A percentile compares a stretch with the other conserved stretches of the same genome.
Conservation (phyloP, 192 early-diverging fungal species). For the Thoreauomyces humboldtii region DNA sequence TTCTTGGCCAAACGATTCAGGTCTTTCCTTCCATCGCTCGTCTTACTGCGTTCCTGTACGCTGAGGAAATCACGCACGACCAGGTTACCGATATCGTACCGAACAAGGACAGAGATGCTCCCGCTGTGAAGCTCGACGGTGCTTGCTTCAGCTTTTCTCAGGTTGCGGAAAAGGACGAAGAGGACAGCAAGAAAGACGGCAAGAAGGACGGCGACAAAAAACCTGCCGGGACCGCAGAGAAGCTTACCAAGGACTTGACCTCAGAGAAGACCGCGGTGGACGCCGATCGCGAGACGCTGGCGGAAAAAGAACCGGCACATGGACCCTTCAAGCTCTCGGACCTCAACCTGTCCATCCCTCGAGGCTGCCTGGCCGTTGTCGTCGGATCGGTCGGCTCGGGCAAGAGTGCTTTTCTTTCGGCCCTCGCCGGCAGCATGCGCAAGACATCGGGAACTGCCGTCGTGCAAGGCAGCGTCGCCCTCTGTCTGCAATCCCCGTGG, state of each 20-base stretch:
- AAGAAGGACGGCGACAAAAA: neutral
- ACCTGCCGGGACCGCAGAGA: too few species aligned
- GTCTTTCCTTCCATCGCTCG: neutral
- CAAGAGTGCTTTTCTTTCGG: slow-evolving; percentile 66
- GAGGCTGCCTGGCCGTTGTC: slow-evolving; percentile 51
- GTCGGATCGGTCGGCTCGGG: slow-evolving; percentile 67
- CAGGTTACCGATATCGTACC: neutral
- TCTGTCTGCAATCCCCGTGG: slow-evolving; percentile 55
- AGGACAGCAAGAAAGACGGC: neutral
- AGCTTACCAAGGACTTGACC: too few species aligned
- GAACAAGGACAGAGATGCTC: neutral
- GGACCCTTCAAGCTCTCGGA: slow-evolving; percentile 22
- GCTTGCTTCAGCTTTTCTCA: slow-evolving; percentile 1
- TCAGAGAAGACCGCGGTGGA: neutral
- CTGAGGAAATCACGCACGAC: neutral
- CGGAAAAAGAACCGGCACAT: neutral
- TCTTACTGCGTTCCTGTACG: neutral
- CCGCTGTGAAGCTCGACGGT: neutral
- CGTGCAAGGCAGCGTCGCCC: slow-evolving; percentile 51
- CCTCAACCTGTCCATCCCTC: slow-evolving; percentile 49
- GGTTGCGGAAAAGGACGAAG: neutral
- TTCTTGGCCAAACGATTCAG: neutral
- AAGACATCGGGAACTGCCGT: slow-evolving; percentile 48
- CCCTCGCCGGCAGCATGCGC: slow-evolving; percentile 63
- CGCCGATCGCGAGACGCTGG: neutral